phyloP scores from a whole-genome alignment of 345 rosid species.

The Dovyalis caffra region DNA sequence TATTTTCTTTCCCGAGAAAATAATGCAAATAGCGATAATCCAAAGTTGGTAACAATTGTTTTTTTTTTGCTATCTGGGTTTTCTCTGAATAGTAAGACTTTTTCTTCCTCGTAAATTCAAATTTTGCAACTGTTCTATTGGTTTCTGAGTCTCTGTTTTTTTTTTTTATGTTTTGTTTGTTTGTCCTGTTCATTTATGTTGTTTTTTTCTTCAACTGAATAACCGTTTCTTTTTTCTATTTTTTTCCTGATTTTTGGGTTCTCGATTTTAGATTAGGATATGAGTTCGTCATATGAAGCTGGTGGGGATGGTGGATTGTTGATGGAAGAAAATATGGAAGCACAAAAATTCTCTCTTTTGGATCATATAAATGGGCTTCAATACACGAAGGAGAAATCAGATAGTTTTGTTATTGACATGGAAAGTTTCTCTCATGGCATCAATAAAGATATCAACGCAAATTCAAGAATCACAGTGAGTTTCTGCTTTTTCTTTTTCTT shows the following conservation, averaged over 20 bases:
- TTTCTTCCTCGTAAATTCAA: neutral
- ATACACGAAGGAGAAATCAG: constrained; percentile 44
- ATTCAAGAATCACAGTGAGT: constrained; percentile 55
- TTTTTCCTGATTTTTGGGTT: neutral
- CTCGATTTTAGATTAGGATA: constrained; percentile 12
- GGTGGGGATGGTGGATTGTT: neutral
- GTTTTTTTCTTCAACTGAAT: neutral
- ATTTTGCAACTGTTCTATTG: constrained; percentile 27
- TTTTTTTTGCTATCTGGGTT: constrained; percentile 7
- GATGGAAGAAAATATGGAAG: constrained; percentile 22
- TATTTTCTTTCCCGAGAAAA: constrained; percentile 23
- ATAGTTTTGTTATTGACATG: constrained; percentile 67
- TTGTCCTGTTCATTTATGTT: neutral
- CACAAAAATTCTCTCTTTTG: constrained; percentile 36
- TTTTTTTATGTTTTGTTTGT: neutral
- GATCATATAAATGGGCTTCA: constrained; percentile 56
- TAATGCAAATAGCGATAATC: constrained; percentile 45
- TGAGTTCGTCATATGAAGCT: neutral
- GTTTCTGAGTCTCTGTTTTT: neutral
- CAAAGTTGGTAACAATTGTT: constrained; percentile 46
- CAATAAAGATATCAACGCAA: constrained; percentile 41
- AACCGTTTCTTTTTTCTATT: neutral
- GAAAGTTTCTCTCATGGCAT: constrained; percentile 48
- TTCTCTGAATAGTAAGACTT: neutral
- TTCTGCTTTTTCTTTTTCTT: neutral